These are phyloP conservation scores for Lactifluus piperatus DNA, from an alignment of 768 basidiomycete genomes.

Conservation along the genomic window DNA sequence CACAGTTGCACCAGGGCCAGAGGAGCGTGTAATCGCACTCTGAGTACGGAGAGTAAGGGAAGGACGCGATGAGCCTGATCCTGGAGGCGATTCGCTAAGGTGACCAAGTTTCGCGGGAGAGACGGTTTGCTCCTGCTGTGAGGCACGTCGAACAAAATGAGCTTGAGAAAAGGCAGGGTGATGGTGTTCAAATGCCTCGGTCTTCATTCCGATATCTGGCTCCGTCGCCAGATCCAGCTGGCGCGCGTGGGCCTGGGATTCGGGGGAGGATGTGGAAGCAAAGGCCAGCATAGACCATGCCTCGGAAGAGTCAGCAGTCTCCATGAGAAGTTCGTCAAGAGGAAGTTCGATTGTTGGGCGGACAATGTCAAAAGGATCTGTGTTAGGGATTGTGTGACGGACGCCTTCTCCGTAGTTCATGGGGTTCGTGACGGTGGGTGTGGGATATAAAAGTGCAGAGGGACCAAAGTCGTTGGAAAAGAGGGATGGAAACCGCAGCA, in stretches of 20 bases:
- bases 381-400: conserved; percentile 33
- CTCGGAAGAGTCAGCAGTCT: conserved; percentile 27
- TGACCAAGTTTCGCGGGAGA: conserved; percentile 51
- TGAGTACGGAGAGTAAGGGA: conserved; percentile 16
- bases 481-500: conserved; percentile 62
- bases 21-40: conserved; percentile 33
- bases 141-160: conserved; percentile 35
- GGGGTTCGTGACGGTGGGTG: conserved; percentile 56
- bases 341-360: conserved; percentile 82
- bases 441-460: conserved; percentile 58
- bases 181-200: conserved; percentile 21
- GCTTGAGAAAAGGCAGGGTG: conserved; percentile 27
- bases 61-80: neutral
- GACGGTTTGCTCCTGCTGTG: conserved; percentile 40
- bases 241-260: conserved; percentile 15
- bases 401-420: conserved; percentile 77
- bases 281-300: conserved; percentile 24
- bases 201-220: conserved; percentile 25
- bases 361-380: conserved; percentile 50
- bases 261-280: conserved; percentile 3
- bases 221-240: conserved; percentile 22
- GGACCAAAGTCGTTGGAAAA: conserved; percentile 75
- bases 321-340: conserved; percentile 72
- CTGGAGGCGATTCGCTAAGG: neutral
- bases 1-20: conserved; percentile 55